Conservation (phyloP, 73 alveolate species). For the Symbiodinium pilosum region DNA sequence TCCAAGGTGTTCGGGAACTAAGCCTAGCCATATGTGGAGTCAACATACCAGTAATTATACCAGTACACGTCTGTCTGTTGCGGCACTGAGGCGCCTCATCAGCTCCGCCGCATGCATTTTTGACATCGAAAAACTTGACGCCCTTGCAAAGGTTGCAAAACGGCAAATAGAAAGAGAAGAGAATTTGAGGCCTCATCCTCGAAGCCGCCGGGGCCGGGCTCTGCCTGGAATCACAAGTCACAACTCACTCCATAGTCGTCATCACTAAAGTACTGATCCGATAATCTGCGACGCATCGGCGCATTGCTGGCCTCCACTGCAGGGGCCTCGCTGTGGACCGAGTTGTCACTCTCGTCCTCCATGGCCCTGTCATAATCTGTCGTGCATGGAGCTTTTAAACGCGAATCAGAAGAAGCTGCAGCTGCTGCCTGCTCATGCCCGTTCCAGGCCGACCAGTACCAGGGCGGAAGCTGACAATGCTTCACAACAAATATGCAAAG, state of each 20-base stretch:
- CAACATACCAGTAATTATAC: too few relatives aligned
- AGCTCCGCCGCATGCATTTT: slow-evolving; percentile 82
- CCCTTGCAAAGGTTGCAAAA: not conserved
- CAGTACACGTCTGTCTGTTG: too few relatives aligned
- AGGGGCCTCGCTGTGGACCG: slow-evolving; percentile 66
- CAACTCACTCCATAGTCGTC: not conserved
- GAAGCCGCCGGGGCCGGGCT: slow-evolving; percentile 15
- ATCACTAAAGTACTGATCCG: not conserved
- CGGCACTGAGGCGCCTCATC: slow-evolving; percentile 6
- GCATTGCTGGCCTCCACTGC: slow-evolving; percentile 27
- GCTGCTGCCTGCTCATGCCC: slow-evolving; percentile 13
- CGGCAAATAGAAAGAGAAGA: not conserved
- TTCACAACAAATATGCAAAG: not conserved
- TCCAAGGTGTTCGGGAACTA: too few relatives aligned
- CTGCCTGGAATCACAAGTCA: not conserved
- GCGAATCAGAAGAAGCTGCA: not conserved
- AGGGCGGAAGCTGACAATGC: slow-evolving; percentile 37
- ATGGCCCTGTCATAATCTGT: not conserved
- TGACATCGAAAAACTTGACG: slow-evolving; percentile 69
- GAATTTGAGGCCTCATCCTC: not conserved
- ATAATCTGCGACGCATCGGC: not conserved
- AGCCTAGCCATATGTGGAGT: too few relatives aligned
- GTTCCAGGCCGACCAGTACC: slow-evolving; percentile 90
- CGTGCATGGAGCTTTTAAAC: too few relatives aligned
- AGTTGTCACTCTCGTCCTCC: slow-evolving; percentile 87